Evolutionary conservation across 2,329 filamentous ascomycete species (phyloP).

Genomic region (Calonectria fujianensis): DNA sequence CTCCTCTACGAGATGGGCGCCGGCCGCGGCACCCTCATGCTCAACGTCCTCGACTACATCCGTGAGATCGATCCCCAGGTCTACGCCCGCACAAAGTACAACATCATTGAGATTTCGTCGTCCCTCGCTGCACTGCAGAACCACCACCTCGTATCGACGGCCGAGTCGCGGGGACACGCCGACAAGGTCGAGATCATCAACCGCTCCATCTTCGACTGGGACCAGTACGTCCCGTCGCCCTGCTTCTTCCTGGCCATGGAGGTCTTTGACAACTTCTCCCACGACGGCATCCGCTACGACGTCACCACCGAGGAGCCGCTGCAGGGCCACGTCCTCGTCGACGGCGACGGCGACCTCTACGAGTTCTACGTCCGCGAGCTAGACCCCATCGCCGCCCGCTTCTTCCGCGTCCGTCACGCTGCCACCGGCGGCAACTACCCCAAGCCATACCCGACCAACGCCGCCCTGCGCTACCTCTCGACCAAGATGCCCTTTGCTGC

Average conservation of each 20-base stretch:
- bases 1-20: constrained; percentile 99
- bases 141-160: constrained; percentile 79
- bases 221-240: constrained; percentile 88
- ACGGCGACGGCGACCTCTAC: constrained; percentile 90
- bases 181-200: constrained; percentile 97
- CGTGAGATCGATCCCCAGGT: constrained; percentile 91
- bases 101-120: constrained; percentile 95
- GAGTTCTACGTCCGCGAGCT: constrained; percentile 91
- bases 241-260: constrained; percentile 99
- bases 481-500: constrained; percentile 80
- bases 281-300: constrained; percentile 96
- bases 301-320: constrained; percentile 85
- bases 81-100: constrained; percentile 94
- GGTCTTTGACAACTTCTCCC: constrained; percentile 98
- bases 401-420: constrained; percentile 88
- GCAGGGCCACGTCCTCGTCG: constrained; percentile 92
- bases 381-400: constrained; percentile 88
- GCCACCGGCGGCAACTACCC: constrained; percentile 80
- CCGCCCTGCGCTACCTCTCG: constrained; percentile 76
- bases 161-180: constrained; percentile 83
- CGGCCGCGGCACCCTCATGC: constrained; percentile 97
- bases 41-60: constrained; percentile 98
- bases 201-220: constrained; percentile 95
- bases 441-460: constrained; percentile 74
- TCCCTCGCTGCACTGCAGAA: constrained; percentile 86